These are phyloP conservation scores for Linaria vulgaris DNA, from an alignment of 257 asterid species.

Conservation along the genomic window DNA sequence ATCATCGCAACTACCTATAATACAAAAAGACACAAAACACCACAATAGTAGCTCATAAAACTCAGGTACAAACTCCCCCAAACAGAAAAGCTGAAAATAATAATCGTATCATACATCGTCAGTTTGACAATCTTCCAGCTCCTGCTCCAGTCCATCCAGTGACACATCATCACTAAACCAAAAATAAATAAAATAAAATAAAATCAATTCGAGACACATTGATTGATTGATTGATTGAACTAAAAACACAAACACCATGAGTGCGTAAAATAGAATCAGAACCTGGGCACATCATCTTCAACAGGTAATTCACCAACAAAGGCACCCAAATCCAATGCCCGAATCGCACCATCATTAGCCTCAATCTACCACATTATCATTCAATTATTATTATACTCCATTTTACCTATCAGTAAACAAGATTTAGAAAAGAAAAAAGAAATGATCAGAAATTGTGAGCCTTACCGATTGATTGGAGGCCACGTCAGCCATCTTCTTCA, in stretches of 20 bases:
- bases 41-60: neutral
- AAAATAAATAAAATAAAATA: neutral
- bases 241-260: neutral
- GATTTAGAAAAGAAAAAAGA: neutral
- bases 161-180: constrained; percentile 75
- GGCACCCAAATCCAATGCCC: constrained; percentile 62
- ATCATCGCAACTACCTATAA: constrained; percentile 86
- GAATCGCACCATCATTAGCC: constrained; percentile 31
- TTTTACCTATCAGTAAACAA: neutral
- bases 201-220: neutral
- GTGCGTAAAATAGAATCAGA: constrained; percentile 10
- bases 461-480: constrained; percentile 34
- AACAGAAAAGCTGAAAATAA: neutral
- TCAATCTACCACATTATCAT: constrained; percentile 32
- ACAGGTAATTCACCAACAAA: constrained; percentile 74
- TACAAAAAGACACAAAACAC: constrained; percentile 21
- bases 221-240: neutral
- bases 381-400: constrained; percentile 1
- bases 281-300: constrained; percentile 74
- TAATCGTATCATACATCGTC: constrained; percentile 67
- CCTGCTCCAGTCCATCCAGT: constrained; percentile 88
- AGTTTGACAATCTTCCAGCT: constrained; percentile 84
- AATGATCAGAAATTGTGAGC: neutral
- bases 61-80: constrained; percentile 1
- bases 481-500: constrained; percentile 30